phyloP scores from a whole-genome alignment of 1,284 basidiomycete species.

The Marasmius oreades region DNA sequence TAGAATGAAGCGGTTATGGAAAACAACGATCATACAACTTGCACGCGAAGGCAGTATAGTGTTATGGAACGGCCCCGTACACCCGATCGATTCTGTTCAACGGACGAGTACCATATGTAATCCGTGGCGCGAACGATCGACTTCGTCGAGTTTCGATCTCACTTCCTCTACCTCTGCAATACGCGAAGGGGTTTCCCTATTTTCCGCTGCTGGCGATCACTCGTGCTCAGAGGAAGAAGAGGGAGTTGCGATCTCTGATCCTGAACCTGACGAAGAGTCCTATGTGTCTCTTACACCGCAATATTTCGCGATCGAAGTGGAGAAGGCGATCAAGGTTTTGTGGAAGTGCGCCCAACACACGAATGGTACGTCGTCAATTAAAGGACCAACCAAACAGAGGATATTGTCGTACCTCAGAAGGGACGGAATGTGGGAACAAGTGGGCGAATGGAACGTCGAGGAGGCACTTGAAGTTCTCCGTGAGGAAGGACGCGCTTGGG shows the following conservation, averaged over 20 bases:
- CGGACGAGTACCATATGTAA: constrained; percentile 19
- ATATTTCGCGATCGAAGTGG: constrained; percentile 46
- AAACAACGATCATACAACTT: constrained; percentile 56
- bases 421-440: constrained; percentile 60
- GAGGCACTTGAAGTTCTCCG: constrained; percentile 51
- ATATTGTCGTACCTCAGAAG: constrained; percentile 42
- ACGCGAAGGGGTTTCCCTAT: constrained; percentile 2
- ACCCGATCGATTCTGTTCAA: constrained; percentile 20
- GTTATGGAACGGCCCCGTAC: constrained; percentile 58
- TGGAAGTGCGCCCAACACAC: constrained; percentile 15
- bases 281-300: constrained; percentile 57
- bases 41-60: constrained; percentile 65
- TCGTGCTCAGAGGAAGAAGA: constrained; percentile 33
- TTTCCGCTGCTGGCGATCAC: constrained; percentile 11
- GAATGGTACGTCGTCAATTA: neutral
- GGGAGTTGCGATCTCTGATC: constrained; percentile 55
- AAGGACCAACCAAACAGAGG: constrained; percentile 46
- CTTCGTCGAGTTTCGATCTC: constrained; percentile 21
- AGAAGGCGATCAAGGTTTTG: constrained; percentile 39
- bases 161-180: constrained; percentile 21
- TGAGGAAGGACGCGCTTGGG: constrained; percentile 43
- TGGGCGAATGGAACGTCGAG: constrained; percentile 59
- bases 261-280: constrained; percentile 52
- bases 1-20: constrained; percentile 66
- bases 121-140: constrained; percentile 41